Conservation (phyloP, 2,329 filamentous ascomycete species). For the Colletotrichum falcatum region DNA sequence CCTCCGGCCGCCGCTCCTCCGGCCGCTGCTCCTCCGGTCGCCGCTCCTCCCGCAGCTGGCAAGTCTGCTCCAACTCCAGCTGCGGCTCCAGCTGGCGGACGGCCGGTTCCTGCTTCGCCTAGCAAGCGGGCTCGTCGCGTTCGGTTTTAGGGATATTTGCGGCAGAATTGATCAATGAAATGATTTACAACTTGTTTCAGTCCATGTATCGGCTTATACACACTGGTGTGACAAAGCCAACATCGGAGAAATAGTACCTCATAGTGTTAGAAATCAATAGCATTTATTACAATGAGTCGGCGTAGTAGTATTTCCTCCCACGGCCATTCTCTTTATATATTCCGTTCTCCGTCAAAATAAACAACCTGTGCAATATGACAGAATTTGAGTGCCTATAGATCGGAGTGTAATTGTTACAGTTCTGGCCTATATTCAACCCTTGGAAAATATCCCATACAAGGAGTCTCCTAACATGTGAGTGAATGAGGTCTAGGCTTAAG, state of each 20-base stretch:
- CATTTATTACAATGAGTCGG: not conserved
- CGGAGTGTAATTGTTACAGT: too few relatives aligned
- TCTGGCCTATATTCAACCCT: too few relatives aligned
- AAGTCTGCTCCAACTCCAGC: not conserved
- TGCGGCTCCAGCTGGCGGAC: conserved; percentile 5
- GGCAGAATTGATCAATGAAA: not conserved
- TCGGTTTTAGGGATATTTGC: not conserved
- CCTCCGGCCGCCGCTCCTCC: not conserved
- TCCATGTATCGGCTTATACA: not conserved
- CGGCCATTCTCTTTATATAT: too few relatives aligned
- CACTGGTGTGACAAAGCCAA: conserved; percentile 6
- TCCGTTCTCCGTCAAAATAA: too few relatives aligned
- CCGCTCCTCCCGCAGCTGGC: not conserved
- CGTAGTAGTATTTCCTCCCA: too few relatives aligned
- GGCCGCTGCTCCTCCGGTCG: conserved; percentile 4
- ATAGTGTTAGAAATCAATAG: not conserved
- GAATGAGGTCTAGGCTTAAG: too few relatives aligned
- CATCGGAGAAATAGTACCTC: not conserved
- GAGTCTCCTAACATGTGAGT: too few relatives aligned
- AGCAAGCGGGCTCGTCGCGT: conserved; percentile 5
- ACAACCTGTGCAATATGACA: too few relatives aligned
- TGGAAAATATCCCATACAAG: too few relatives aligned
- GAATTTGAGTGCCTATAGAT: too few relatives aligned
- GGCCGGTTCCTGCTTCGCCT: conserved; percentile 7
- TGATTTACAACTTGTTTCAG: not conserved